Conservation (phyloP, 805 yeast genomes). For the Starmerella lactis-condensi region DNA sequence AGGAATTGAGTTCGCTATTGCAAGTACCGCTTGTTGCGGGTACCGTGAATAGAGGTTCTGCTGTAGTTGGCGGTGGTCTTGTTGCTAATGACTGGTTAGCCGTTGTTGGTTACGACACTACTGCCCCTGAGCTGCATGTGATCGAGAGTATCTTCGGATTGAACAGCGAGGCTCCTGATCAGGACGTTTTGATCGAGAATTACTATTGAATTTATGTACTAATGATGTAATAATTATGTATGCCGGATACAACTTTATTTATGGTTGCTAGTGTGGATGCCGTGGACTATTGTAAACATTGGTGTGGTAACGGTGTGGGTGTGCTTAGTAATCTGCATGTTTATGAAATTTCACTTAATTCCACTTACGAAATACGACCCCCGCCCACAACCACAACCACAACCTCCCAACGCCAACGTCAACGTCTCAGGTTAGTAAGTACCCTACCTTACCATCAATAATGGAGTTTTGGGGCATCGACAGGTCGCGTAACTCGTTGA, state of each 20-base stretch:
- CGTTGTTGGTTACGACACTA: constrained; percentile 90
- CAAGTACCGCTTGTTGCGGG: constrained; percentile 98
- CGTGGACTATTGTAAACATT: no score
- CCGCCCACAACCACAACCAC: no score
- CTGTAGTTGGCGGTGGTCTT: constrained; percentile 97
- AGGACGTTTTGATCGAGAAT: constrained; percentile 25
- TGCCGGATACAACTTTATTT: neutral
- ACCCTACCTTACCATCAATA: no score
- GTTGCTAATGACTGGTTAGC: constrained; percentile 98
- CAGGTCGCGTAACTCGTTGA: constrained; percentile 10
- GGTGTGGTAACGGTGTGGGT: neutral
- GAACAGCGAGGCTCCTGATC: constrained; percentile 25
- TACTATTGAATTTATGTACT: constrained; percentile 18
- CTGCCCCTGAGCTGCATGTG: constrained; percentile 95
- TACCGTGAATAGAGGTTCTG: constrained; percentile 91
- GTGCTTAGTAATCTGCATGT: no score
- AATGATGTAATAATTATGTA: neutral
- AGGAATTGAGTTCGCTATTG: constrained; percentile 81
- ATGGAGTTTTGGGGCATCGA: constrained; percentile 16
- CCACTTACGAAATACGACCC: no score
- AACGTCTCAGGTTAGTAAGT: no score
- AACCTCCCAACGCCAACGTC: no score
- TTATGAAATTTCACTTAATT: no score
- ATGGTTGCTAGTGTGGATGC: no score
- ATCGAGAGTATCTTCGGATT: constrained; percentile 73